A percentile compares a stretch with the other conserved stretches of the same genome.
phyloP scores from a whole-genome alignment of 192 early-diverging fungal genomes.

The Podila epigama region DNA sequence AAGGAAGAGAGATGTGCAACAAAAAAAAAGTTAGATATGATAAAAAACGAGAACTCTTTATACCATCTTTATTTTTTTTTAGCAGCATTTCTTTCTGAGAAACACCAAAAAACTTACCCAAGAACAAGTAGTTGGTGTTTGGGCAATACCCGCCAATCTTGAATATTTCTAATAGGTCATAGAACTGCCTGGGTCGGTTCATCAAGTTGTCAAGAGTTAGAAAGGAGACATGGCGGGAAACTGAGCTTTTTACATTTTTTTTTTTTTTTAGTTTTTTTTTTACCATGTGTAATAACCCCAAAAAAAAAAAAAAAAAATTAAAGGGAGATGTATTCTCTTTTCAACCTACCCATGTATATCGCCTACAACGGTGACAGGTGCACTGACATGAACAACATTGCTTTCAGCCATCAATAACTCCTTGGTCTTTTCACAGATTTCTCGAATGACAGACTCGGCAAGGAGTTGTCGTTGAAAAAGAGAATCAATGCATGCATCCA shows the following conservation, averaged over 20 bases:
- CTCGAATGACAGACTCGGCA: constrained; percentile 74
- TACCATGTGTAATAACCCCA: neutral
- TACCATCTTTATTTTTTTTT: neutral
- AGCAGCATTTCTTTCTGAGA: neutral
- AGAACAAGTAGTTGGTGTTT: constrained; percentile 86
- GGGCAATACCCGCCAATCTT: constrained; percentile 83
- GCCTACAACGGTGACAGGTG: constrained; percentile 92
- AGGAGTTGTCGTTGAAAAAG: constrained; percentile 78
- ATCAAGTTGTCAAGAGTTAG: neutral
- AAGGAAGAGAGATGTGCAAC: too few relatives aligned
- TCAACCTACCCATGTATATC: constrained; percentile 83
- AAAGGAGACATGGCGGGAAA: neutral
- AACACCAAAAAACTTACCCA: constrained; percentile 55
- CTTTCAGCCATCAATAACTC: constrained; percentile 82
- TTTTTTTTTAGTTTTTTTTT: constrained; percentile 8
- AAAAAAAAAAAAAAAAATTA: neutral
- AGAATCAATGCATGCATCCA: constrained; percentile 84
- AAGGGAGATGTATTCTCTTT: neutral
- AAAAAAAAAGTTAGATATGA: neutral
- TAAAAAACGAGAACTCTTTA: neutral
- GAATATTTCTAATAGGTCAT: constrained; percentile 88
- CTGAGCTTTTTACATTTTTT: neutral
- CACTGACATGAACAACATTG: constrained; percentile 83
- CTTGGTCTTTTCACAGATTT: constrained; percentile 83
- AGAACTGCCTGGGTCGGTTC: constrained; percentile 71